phyloP scores from a whole-genome alignment of 164 flowering plant species.

The Buxus sempervirens region DNA sequence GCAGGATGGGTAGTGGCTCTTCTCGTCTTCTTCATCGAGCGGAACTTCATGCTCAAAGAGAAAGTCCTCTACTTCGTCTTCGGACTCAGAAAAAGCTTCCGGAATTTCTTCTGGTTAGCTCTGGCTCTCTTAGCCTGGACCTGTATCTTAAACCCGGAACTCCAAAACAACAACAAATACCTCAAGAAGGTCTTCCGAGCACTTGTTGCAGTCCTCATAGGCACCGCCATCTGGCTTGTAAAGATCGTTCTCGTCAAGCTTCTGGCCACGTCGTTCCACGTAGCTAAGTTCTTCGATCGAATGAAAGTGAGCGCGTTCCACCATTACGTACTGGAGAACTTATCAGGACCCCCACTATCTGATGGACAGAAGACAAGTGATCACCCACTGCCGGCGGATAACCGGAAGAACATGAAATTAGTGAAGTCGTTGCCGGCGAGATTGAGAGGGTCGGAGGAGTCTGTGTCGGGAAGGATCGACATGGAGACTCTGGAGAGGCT shows the following conservation, averaged over 20 bases:
- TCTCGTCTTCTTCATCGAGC: slow-evolving; percentile 39
- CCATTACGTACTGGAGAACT: slow-evolving; percentile 32
- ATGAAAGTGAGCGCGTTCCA: slow-evolving; percentile 45
- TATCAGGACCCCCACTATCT: slow-evolving; percentile 34
- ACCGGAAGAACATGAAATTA: too few species aligned
- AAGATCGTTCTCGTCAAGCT: slow-evolving; percentile 39
- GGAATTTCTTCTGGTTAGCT: slow-evolving; percentile 41
- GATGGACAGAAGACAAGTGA: slow-evolving; percentile 2
- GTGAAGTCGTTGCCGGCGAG: slow-evolving; percentile 21
- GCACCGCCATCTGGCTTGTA: slow-evolving; percentile 21
- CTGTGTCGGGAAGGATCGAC: slow-evolving; percentile 33
- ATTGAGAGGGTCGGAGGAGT: slow-evolving; percentile 12
- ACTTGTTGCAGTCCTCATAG: slow-evolving; percentile 13
- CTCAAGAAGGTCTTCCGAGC: slow-evolving; percentile 15
- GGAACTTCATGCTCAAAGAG: slow-evolving; percentile 43
- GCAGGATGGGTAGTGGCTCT: slow-evolving; percentile 33
- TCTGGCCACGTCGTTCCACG: slow-evolving; percentile 47
- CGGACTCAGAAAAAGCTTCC: slow-evolving; percentile 37
- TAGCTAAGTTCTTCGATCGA: slow-evolving; percentile 41
- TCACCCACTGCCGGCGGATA: not conserved
- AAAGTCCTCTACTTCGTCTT: slow-evolving; percentile 49
- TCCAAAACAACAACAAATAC: slow-evolving; percentile 19
- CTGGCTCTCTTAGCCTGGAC: slow-evolving; percentile 38
- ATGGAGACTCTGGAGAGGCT: slow-evolving; percentile 40
- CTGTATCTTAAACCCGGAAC: slow-evolving; percentile 28